Evolutionary conservation across 148 eudicot genomes (phyloP).

Genomic region (Chenopodium album): DNA sequence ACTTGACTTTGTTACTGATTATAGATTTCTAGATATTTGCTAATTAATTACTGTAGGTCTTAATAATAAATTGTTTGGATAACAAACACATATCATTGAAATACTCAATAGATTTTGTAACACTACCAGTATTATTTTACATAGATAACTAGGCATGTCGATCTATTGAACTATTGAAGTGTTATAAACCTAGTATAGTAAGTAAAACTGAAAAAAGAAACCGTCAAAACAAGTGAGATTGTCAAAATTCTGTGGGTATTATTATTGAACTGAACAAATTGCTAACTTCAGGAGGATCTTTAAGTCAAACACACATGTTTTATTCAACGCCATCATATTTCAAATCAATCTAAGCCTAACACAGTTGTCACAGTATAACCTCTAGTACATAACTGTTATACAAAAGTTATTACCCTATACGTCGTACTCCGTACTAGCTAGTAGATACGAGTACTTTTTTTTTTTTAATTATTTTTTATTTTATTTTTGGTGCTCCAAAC

Average conservation of each 20-base stretch:
- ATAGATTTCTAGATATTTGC: not conserved
- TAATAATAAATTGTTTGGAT: not conserved
- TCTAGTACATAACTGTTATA: not conserved
- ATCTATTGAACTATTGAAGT: not conserved
- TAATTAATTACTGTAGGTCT: not conserved
- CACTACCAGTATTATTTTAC: not conserved
- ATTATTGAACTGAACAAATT: not conserved
- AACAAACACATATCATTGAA: not conserved
- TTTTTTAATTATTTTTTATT: too few species aligned
- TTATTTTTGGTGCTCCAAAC: too few species aligned
- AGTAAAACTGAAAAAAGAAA: not conserved
- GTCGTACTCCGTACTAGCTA: too few species aligned
- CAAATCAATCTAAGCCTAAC: not conserved
- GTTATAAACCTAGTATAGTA: not conserved
- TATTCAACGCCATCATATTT: not conserved
- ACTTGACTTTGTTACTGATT: too few species aligned
- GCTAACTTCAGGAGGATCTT: not conserved
- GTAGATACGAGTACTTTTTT: too few species aligned
- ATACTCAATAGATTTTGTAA: not conserved
- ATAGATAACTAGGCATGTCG: not conserved
- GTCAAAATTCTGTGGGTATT: not conserved
- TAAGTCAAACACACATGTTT: not conserved
- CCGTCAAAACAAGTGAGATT: not conserved
- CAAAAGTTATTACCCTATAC: not conserved
- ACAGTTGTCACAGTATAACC: not conserved